Base-by-base conservation (phyloP, 495 filamentous ascomycete genomes). In the Rhypophila decipiens region DNA sequence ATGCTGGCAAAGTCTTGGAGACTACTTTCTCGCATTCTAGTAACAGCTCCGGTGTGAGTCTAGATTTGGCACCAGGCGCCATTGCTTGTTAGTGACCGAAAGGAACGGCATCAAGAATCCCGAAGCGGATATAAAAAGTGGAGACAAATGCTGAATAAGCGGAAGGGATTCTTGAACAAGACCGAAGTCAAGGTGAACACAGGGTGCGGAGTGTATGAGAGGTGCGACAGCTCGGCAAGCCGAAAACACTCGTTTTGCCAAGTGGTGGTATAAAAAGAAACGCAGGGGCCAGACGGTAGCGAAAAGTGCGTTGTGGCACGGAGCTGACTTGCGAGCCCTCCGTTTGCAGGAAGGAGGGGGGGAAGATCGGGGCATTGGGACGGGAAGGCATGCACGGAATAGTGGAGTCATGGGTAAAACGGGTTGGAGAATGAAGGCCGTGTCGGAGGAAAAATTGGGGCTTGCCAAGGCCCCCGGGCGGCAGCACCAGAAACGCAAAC, bases 21-120 rank as follows among this genome's bases (percentile, higher is more conserved):
- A 74, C 69, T 46, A 75, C 69, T 37, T 70, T 66, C 56, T 75
- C 72, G 59, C 69, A 73, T 61, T 75, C 72, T 45, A 60, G 60
- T 46, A 73, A 56, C 37, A 71, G 52, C 56, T 75, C 72, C 41
- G 71, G 70, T 27, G 66, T 70, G 36, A 75, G 64, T 54, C 72
- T 75, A 53, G 49, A 20, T 19, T 33, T 23, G 2, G 31, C 19
- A 19, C 17, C 2, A 19, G 18, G 22, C 20, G 47, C 31, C 48
- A 46, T 41, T 8, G 21, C 40, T 42, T 24, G 52, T 55, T 53
- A 60, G 48, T 33, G 29, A 7, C 5, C 4, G 20, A 13, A 9
- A 8, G 13, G 17, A 24, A 24, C 19, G 37, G 50, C 13, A 20
- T n/a, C n/a, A n/a, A n/a, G n/a, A n/a, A n/a, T n/a, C n/a, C n/a